These are phyloP conservation scores for Fusarium veterinarium DNA, from an alignment of 2,329 filamentous ascomycete genomes.

Conservation along the genomic window DNA sequence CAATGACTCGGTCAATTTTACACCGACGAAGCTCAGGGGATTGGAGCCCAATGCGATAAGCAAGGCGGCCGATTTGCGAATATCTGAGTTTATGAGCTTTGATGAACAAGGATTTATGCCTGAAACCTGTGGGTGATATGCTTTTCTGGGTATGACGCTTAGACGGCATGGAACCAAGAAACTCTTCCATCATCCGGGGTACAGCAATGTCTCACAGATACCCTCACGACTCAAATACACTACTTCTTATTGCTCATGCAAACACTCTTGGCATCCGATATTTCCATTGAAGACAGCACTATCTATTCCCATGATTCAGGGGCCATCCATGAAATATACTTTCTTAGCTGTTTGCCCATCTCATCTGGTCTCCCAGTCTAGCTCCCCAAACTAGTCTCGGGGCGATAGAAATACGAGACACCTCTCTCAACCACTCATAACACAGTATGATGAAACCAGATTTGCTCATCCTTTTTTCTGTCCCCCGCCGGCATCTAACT, in stretches of 20 bases:
- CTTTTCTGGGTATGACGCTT: not conserved
- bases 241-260: not conserved
- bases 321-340: not conserved
- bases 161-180: not conserved
- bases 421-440: not conserved
- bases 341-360: not conserved
- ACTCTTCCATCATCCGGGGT: not conserved
- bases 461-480: not conserved
- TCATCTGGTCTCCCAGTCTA: not conserved
- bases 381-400: not conserved
- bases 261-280: not conserved
- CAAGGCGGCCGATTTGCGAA: not conserved
- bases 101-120: not conserved
- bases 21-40: conserved; percentile 5
- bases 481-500: not conserved
- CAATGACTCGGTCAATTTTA: conserved; percentile 8
- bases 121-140: not conserved
- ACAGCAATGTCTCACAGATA: not conserved
- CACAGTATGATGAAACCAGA: not conserved
- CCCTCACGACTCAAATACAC: not conserved
- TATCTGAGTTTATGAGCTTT: not conserved
- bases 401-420: not conserved
- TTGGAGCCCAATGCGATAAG: not conserved
- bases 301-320: not conserved
- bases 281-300: accelerated